Base-by-base conservation (phyloP, 352 stramenopile genomes). In the Aphanomyces invadans region DNA sequence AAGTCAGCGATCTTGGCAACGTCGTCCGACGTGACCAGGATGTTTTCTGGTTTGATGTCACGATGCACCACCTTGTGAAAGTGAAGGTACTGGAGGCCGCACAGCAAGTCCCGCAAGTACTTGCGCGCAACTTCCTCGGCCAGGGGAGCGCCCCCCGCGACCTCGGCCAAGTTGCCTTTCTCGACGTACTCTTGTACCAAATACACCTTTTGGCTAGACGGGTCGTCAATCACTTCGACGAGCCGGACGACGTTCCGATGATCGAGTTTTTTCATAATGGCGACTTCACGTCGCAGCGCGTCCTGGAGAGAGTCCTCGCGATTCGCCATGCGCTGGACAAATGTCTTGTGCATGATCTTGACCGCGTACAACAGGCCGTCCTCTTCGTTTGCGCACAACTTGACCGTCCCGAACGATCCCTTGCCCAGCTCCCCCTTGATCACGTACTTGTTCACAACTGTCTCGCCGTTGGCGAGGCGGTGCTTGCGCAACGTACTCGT, bases 241-340 rank as follows among this genome's bases (percentile, higher is more conserved):
- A 98, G 80, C 53, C 90, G 80, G 52, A 98, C 86, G 23, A 98
- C 89, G 72, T 98, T 96, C 28, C 76, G 83, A 72, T 98, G 93
- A 64, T 86, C 89, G 2, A 98, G 77, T 64, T 97, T 97, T 75
- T 97, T 98, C 94, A 98, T 98, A 66, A 98, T 98, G 10, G 89
- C 90, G 25, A 98, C 95, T 73, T 98, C 94, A 25, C 87, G 80
- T 9, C 84, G 81, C 61, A 95, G 53, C 25, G 88, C 86, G 52
- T 92, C 86, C 56, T 92, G 85, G 4, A 92, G 67, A 64, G 89
- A 84, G 63, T 95, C 86, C 63, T 95, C 86, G 52, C 91, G 91
- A 28, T 80, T 82, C 23, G 83, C 81, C 81, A 95, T 92, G 48
- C 84, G 86, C 68, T 92, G 84, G n/a, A 92, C 81, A 53, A 95